Evolutionary conservation across 331 rosid species (phyloP).

Genomic region (Erythrophleum ivorense): DNA sequence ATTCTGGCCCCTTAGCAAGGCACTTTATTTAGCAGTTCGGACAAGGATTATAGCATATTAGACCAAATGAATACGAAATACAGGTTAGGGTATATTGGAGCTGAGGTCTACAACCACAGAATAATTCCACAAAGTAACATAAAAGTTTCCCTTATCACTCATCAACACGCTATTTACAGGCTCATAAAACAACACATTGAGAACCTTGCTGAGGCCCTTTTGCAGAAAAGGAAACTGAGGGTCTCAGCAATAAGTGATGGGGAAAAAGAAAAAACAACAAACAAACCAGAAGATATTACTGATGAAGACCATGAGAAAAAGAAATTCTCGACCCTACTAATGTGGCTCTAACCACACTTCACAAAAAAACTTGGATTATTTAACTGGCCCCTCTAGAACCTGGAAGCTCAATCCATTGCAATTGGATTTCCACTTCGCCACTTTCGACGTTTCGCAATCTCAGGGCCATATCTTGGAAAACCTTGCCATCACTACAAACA

Average conservation of each 20-base stretch:
- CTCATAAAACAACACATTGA: not conserved
- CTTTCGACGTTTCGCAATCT: constrained; percentile 81
- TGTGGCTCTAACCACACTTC: constrained; percentile 29
- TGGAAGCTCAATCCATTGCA: constrained; percentile 91
- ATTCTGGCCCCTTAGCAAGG: not conserved
- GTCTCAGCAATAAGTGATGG: not conserved
- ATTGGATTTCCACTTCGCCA: constrained; percentile 83
- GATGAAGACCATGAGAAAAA: not conserved
- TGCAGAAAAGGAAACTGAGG: not conserved
- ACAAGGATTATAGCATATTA: not conserved
- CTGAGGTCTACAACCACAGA: not conserved
- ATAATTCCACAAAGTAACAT: not conserved
- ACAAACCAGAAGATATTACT: not conserved
- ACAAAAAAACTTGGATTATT: not conserved
- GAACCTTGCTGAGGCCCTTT: not conserved
- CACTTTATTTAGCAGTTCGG: not conserved
- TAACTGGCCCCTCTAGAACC: constrained; percentile 52
- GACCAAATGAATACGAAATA: not conserved
- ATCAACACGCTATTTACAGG: not conserved
- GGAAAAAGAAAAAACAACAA: not conserved
- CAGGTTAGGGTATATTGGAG: not conserved
- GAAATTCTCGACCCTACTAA: constrained; percentile 29
- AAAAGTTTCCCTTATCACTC: not conserved
- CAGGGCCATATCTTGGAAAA: constrained; percentile 73
- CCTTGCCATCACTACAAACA: constrained; percentile 50